These are phyloP conservation scores for Paramecium tetraurelia DNA, from an alignment of 73 alveolate species.

Conservation along the genomic window DNA sequence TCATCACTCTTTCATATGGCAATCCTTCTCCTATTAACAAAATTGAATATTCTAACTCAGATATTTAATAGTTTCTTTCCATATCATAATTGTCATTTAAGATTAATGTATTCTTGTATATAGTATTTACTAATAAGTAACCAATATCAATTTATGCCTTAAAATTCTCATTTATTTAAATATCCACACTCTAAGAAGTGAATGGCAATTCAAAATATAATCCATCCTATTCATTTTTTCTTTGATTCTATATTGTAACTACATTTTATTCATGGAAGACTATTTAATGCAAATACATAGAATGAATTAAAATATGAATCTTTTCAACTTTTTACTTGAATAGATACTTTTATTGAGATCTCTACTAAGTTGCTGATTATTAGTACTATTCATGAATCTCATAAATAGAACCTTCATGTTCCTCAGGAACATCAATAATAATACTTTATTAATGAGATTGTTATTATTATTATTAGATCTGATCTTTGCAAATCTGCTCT, in stretches of 20 bases:
- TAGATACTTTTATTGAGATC: not conserved
- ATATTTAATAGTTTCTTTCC: constrained; percentile 20
- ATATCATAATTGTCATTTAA: not conserved
- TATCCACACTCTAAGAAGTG: not conserved
- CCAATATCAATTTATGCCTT: not conserved
- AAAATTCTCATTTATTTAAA: not conserved
- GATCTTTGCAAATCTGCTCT: not conserved
- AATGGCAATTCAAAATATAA: not conserved
- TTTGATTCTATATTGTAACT: not conserved
- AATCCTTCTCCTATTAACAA: not conserved
- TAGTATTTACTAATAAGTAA: not conserved
- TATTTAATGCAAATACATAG: not conserved
- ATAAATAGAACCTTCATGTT: constrained; percentile 31
- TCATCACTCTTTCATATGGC: not conserved
- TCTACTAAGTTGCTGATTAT: not conserved
- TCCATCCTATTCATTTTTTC: not conserved
- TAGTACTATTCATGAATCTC: not conserved
- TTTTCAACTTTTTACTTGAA: not conserved
- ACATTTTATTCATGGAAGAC: not conserved
- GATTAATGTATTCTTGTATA: not conserved
- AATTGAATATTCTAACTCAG: not conserved
- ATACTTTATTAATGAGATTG: not conserved
- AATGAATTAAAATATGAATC: not conserved
- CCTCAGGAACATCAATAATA: constrained; percentile 29
- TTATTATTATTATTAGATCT: not conserved